Percentiles rank a stretch among this genome's conserved stretches.
Evolutionary conservation across 164 flowering plant genomes (phyloP).

Genomic region (Cinnamomum chago): DNA sequence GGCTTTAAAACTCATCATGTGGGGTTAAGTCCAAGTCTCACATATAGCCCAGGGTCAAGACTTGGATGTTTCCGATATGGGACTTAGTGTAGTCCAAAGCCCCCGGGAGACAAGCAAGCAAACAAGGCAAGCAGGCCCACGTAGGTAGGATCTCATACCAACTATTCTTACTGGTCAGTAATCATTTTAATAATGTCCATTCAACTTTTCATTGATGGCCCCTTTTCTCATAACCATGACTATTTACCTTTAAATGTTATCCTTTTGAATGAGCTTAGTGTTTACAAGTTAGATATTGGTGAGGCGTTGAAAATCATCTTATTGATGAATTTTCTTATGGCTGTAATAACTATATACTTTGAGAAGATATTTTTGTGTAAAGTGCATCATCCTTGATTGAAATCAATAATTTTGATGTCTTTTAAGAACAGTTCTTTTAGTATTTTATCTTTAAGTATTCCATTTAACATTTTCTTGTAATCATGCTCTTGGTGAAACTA

Average conservation of each 20-base stretch:
- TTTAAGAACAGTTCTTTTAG: not conserved
- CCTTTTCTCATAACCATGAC: not conserved
- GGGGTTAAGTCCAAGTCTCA: too few species aligned
- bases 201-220: not conserved
- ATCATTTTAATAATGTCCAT: not conserved
- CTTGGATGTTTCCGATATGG: too few species aligned
- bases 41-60: too few species aligned
- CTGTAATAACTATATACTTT: not conserved
- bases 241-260: too few species aligned
- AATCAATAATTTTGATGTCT: not conserved
- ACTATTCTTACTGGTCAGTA: too few species aligned
- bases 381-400: not conserved
- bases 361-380: not conserved
- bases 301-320: constrained; percentile 1
- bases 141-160: too few species aligned
- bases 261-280: not conserved
- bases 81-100: too few species aligned
- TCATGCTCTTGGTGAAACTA: not conserved
- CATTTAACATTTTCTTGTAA: not conserved
- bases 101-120: too few species aligned
- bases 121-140: too few species aligned
- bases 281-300: not conserved
- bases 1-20: too few species aligned
- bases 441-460: not conserved
- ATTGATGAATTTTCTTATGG: not conserved